Base-by-base conservation (phyloP, 2,329 filamentous ascomycete species). In the Lasiodiplodia gonubiensis region DNA sequence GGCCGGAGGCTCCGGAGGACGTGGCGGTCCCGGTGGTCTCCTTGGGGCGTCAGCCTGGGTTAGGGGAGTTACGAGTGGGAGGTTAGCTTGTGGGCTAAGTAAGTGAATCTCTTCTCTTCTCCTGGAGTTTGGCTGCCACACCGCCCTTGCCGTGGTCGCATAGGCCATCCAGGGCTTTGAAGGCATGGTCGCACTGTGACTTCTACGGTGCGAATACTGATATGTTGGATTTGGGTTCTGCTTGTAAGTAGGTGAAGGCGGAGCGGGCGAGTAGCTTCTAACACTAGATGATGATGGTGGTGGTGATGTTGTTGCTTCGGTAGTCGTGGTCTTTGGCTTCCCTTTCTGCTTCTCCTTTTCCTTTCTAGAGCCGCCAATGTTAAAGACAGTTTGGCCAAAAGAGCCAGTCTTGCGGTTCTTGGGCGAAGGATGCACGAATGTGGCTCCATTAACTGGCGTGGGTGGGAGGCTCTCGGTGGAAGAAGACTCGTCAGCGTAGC, bases 401-500 rank as follows among this genome's bases (percentile, higher is more conserved):
- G 61, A 61, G 21, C 42, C 27, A 18, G 23, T 49, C 42, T 53
- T 52, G 33, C 48, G 61, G 21, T 53, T 30, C 33, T 53, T 52
- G 21, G 61, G 61, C 3, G 61, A 64, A 27, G 48, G n/a, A 4
- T 27, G 48, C n/a, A 64, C 37, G 35, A 64, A 23, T 21, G 48
- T 64, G 18, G 61, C 48, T 6, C 33, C 63, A 37, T 57, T 25
- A 18, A 53, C 39, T 18, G 63, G 63, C 7, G 63, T 66, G 12
- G 63, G 27, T 14, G 63, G 63, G 12, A 66, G 57, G 37, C 63
- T 57, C 25, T 57, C 52, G 23, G 35, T 55, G 49, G 63, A 57
- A 12, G 52, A 35, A 30, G 51, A 48, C 49, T 54, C 52, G 52
- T 66, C 51, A 11, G 23, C 25, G 63, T 48, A 49, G 39, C 51